Evolutionary conservation across 2,329 filamentous ascomycete genomes (phyloP).

Genomic region (Westerdykella ornata): DNA sequence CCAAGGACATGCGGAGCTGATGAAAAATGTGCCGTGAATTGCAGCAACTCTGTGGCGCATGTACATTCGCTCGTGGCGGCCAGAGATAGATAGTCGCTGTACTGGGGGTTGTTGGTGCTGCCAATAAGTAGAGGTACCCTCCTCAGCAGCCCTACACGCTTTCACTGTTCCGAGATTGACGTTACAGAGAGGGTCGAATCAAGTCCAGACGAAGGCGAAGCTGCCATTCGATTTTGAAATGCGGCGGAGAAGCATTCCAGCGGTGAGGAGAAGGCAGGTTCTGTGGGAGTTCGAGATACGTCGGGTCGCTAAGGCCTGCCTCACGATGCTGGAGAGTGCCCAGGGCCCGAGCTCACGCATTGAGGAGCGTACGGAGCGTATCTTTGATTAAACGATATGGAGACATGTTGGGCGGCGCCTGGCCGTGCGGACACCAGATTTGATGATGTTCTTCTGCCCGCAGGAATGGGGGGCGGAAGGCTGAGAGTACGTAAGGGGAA

Average conservation of each 20-base stretch:
- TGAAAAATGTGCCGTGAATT: conserved; percentile 9
- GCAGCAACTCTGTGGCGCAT: conserved; percentile 10
- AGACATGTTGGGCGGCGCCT: conserved; percentile 16
- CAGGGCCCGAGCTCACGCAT: conserved; percentile 11
- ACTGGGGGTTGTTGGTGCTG: background rate
- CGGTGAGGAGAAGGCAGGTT: no score
- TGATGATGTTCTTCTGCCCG: conserved; percentile 1
- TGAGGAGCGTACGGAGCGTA: conserved; percentile 6
- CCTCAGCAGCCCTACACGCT: no score
- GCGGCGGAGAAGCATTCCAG: no score
- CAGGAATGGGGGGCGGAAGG: conserved; percentile 18
- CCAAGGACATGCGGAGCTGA: conserved; percentile 7
- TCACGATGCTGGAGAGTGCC: conserved; percentile 9
- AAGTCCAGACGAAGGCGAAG: no score
- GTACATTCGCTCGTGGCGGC: background rate
- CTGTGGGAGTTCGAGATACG: background rate
- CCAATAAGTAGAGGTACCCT: background rate
- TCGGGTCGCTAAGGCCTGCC: conserved; percentile 5
- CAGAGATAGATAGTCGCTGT: background rate
- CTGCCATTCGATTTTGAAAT: no score
- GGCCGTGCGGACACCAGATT: background rate
- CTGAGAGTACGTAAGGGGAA: conserved; percentile 9
- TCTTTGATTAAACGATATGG: conserved; percentile 26
- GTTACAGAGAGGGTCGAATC: no score
- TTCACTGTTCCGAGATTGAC: no score